Base-by-base conservation (phyloP, 108 stramenopile species). In the Cyclotella cryptica region DNA sequence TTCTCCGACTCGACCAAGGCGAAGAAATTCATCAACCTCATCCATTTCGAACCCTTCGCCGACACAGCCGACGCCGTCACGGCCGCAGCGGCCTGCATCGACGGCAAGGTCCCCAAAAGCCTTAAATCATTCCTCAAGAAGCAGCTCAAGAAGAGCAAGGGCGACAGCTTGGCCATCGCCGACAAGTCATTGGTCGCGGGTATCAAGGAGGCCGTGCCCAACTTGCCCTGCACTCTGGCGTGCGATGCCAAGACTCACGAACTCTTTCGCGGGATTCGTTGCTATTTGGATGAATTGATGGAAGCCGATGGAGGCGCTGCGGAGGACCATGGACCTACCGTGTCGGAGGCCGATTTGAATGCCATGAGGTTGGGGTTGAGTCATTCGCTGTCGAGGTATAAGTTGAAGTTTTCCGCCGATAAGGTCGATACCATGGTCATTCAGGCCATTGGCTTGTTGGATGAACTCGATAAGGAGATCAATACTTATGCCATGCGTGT, bases 371-470 rank as follows among this genome's bases (percentile, higher is more conserved):
- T 99, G 39, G 99, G 99, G 55, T 84, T 99, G 42, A 91, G 89
- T 52, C 99, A 99, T 86, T 96, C 95, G 5, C 87, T 99, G 14
- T 93, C 92, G 54, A 88, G 99, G 29, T 99, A 99, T 89, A 99
- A 99, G 86, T 90, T 99, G 77, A 99, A 99, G 89, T 99, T 99
- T 75, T 96, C 95, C 28, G 96, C 98, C 11, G 99, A 99, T 80
- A 99, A 99, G 88, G 98, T 99, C 40, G 99, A 99, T 88, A 99
- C 98, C 40, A 99, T 99, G 99, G 97, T 99, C 71, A 93, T 99
- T 69, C 99, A 99, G 91, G 98, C 99, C n/a, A 96, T 99, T 30
- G 98, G 97, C 11, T 85, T 99, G 57, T 87, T 99, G 75, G 99
- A 99, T 84, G 98, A 99, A 75, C 87, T 99, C 39, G 99, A 99